A percentile compares a stretch with the other conserved stretches of the same genome.
Conservation (phyloP, 306 rosid genomes). For the Cucurbita moschata region DNA sequence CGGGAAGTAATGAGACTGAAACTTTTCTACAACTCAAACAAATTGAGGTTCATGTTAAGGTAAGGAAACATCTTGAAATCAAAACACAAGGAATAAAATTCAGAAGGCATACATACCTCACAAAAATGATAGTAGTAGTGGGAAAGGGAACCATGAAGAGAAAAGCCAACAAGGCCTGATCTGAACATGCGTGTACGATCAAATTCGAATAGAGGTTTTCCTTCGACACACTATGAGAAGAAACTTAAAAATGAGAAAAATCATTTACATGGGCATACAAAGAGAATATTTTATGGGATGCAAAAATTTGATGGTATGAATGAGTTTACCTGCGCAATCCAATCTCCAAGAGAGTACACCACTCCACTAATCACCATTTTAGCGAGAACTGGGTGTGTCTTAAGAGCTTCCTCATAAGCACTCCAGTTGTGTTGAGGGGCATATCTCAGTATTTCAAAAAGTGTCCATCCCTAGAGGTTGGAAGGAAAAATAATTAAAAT, state of each 20-base stretch:
- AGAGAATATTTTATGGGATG: background rate
- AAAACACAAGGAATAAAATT: background rate
- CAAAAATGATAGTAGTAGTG: constrained; percentile 87
- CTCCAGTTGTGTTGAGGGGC: constrained; percentile 93
- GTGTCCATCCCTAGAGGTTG: constrained; percentile 69
- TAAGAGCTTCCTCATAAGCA: constrained; percentile 94
- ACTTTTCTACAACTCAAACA: background rate
- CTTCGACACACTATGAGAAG: constrained; percentile 75
- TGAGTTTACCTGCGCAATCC: constrained; percentile 78
- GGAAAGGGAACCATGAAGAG: constrained; percentile 96
- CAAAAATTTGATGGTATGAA: background rate
- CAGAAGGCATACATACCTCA: constrained; percentile 53
- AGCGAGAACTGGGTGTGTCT: constrained; percentile 83
- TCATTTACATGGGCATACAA: background rate
- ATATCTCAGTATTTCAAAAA: constrained; percentile 77
- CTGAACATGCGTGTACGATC: constrained; percentile 82
- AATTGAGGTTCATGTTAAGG: background rate
- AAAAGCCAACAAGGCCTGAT: constrained; percentile 88
- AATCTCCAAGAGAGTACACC: constrained; percentile 86
- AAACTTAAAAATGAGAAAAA: background rate
- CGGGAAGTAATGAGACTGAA: background rate
- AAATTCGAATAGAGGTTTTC: constrained; percentile 86
- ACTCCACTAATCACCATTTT: constrained; percentile 97
- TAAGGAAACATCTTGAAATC: background rate
- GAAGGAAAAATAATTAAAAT: background rate